phyloP scores from a whole-genome alignment of 1,284 basidiomycete species.

The Leucoagaricus sp. region DNA sequence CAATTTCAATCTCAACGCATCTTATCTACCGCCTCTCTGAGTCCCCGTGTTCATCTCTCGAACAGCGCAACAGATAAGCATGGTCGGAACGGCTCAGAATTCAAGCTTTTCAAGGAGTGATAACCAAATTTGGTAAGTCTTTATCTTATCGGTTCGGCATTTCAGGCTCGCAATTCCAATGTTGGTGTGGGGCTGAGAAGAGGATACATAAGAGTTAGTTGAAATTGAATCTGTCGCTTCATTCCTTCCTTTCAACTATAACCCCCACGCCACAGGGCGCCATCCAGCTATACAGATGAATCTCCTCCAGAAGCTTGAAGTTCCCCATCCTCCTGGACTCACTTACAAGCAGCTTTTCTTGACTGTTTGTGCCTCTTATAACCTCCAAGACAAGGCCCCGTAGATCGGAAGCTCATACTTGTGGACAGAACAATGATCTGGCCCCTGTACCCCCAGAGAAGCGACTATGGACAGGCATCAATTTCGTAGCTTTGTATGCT shows the following conservation, averaged over 20 bases:
- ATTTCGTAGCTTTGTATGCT: slow-evolving; percentile 66
- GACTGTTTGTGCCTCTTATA: slow-evolving; percentile 37
- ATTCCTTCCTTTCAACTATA: background rate
- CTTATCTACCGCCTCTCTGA: no score
- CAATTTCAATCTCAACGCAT: background rate
- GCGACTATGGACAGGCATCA: slow-evolving; percentile 60
- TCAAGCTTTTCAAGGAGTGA: background rate
- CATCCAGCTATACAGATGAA: background rate
- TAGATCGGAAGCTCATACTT: background rate
- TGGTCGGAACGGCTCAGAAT: background rate
- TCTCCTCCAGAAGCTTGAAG: slow-evolving; percentile 41
- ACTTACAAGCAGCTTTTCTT: slow-evolving; percentile 56
- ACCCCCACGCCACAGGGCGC: background rate
- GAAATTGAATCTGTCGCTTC: background rate
- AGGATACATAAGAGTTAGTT: background rate
- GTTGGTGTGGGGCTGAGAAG: background rate
- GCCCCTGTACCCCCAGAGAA: slow-evolving; percentile 59
- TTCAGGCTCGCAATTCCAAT: background rate
- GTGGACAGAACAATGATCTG: slow-evolving; percentile 61
- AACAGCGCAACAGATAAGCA: background rate
- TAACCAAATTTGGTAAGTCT: background rate
- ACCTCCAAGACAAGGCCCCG: no score
- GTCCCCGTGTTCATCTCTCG: background rate
- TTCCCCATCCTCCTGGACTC: slow-evolving; percentile 49
- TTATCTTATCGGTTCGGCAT: slow-evolving; percentile 4